Base-by-base conservation (phyloP, 225 moss, liverwort and hornwort species). In the Anthoceros angustus region DNA sequence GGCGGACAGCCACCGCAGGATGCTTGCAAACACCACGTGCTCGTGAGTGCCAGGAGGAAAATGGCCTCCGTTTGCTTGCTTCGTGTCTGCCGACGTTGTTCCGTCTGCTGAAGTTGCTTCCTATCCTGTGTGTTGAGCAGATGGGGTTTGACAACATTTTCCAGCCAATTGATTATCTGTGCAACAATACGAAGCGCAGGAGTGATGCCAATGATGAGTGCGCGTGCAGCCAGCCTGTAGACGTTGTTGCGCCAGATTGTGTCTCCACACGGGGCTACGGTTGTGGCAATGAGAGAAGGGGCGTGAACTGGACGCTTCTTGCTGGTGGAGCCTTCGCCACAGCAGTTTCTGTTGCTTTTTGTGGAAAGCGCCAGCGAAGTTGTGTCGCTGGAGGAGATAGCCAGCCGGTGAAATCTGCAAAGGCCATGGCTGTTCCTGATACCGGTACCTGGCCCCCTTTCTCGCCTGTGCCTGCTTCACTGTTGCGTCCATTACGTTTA, bases 261-360 rank as follows among this genome's bases (percentile, higher is more conserved):
- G 55, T 55, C 8, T 15, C 55, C 7, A 23, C 18, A 15, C 7
- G 55, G 4, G 7, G 1, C 55, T 15, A 18, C 23, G 23, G 4
- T 18, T 4, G 18, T 20, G n/a, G 23, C 5, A 20, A 23, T 55
- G 55, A 5, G 16, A 87, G 50, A 70, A 87, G 87, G 68, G 86
- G 93, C 42, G 84, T 90, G 49, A 87, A 90, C 70, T 94, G 93
- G 93, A 66, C 86, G 70, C 74, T 94, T 63, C 67, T 94, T 69
- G 87, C 79, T 66, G 93, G 93, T 61, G 93, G 93, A 78, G 90
- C 86, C 32, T 79, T 90, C 38, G 83, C 87, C 41, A 83, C 93
- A 69, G 93, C 90, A 39, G 38, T 94, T 42, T 85, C 90, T 71
- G 85, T 84, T 42, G 68, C 86, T 70, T 83, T 90, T 70, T 84